Evolutionary conservation across 345 rosid species (phyloP), one percentile per base, ranked within the genome.

Genomic region (Dipteronia sinensis): DNA sequence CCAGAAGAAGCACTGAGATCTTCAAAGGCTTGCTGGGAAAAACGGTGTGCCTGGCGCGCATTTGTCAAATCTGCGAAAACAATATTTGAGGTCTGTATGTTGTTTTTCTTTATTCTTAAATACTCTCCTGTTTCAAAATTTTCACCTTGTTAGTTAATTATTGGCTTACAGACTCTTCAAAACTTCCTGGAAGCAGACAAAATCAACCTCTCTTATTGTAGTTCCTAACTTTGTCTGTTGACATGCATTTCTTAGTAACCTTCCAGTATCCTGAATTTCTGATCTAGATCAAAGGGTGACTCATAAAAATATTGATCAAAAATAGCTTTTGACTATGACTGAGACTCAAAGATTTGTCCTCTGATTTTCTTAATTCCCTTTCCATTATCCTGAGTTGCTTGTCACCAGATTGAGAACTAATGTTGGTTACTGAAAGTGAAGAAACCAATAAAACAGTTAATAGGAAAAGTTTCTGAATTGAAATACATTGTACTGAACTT

Each of bases 31-130:
- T 59, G n/a, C 47, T 10, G 8, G 23, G 77, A 46, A 34, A 84
- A 77, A 59, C 59, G 81, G 31, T 38, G 87, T 73, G 71, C 85
- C 58, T 84, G 87, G 87, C 82, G 81, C 22, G 74, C 81, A 10
- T 81, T 76, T 73, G 79, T 84, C 55, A 84, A 84, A 65, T 74
- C 79, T 65, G 77, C 87, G 23, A 84, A 84, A 51, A 79, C 87
- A 20, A 71, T 84, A 19, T 76, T 65, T 84, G 83, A 82, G 87
- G 87, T 84, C 16, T 65, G 65, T 75, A 34, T 53, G 10, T 38
- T 53, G 16, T 38, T 55, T 65, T 53, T 38, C 61, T 64, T 38
- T 40, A 34, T 17, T 27, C n/a, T 7, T 22, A 49, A 20, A 8
- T 34, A 15, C 51, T 15, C 22, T 47, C 38, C 12, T 38, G 2